Evolutionary conservation across 768 basidiomycete genomes (phyloP), one percentile per base, ranked within the genome.

Genomic region (Termitomyces sp.): DNA sequence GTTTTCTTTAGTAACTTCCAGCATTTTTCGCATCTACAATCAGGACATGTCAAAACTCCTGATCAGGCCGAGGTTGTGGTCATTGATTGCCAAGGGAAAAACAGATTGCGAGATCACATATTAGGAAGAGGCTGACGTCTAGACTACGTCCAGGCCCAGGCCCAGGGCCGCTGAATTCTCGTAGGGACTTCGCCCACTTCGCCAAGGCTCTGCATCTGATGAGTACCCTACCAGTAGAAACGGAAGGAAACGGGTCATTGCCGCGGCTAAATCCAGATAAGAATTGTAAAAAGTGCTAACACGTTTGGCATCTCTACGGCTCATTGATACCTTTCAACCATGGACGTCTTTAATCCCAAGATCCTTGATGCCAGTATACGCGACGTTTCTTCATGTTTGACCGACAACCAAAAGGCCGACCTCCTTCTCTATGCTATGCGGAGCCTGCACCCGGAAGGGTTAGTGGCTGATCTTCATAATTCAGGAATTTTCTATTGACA

Each of bases 341-440:
- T 86, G 84, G 81, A 80, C 69, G 77, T 86, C 61, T 90, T 91
- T 76, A 90, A 89, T 70, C 87, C 88, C 4, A 88, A 85, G 69
- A 90, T 90, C 62, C 77, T 91, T 43, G 88, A 91, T 67, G 89
- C 89, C 20, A 85, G 86, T 76, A 86, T 89, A 67, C 87, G 86
- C 50, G 87, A 90, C 67, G 84, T 88, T 25, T 78, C 82, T 0
- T 75, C 76, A 7, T 80, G 79, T 61, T 77, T 91, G 38, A 77
- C 81, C 4, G 82, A 87, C 69, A 81, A 81, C 65, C 83, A 89
- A 69, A 91, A 90, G 71, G 86, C 82, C 20, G 87, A 87, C 60
- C 79, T 90, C 42, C 75, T 93, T 57, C 72, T 94, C 53, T 86
- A 90, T 65, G 92, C 92, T n/a, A 86, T 94, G 81, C 86, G 88